Conservation (phyloP, 495 filamentous ascomycete genomes). For the Penicillium ochrochloron region DNA sequence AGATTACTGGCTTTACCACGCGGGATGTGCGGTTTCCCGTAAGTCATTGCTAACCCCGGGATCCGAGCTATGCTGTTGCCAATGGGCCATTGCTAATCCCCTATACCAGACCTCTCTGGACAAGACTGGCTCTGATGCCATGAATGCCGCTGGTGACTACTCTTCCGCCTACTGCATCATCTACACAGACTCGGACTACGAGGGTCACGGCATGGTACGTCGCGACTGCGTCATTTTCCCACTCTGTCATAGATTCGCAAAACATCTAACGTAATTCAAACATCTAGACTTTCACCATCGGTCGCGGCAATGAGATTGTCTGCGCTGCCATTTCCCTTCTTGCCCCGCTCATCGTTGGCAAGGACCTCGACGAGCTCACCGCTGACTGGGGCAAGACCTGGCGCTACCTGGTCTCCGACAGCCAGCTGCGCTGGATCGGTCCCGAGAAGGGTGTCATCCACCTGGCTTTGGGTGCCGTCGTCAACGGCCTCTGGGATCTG, state of each 20-base stretch:
- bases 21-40: slow-evolving; percentile 90
- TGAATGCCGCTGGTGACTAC: slow-evolving; percentile 95
- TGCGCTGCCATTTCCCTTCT: slow-evolving; percentile 81
- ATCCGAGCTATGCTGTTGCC: slow-evolving; percentile 3
- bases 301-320: slow-evolving; percentile 93
- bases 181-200: slow-evolving; percentile 71
- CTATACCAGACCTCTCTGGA: slow-evolving; percentile 76
- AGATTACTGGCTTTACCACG: slow-evolving; percentile 78
- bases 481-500: slow-evolving; percentile 94
- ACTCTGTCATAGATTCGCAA: neutral
- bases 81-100: slow-evolving; percentile 5
- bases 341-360: slow-evolving; percentile 70
- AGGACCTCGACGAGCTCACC: slow-evolving; percentile 75
- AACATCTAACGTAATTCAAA: slow-evolving; percentile 3
- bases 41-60: slow-evolving; percentile 29
- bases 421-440: slow-evolving; percentile 91
- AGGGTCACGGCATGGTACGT: slow-evolving; percentile 86
- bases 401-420: slow-evolving; percentile 88
- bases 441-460: slow-evolving; percentile 96
- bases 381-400: slow-evolving; percentile 86
- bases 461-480: slow-evolving; percentile 84
- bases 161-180: slow-evolving; percentile 92
- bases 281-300: slow-evolving; percentile 88
- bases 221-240: neutral
- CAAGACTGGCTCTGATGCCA: slow-evolving; percentile 94